Evolutionary conservation across 169 alveolate genomes (phyloP).

Genomic region (Plasmodium ovale): DNA sequence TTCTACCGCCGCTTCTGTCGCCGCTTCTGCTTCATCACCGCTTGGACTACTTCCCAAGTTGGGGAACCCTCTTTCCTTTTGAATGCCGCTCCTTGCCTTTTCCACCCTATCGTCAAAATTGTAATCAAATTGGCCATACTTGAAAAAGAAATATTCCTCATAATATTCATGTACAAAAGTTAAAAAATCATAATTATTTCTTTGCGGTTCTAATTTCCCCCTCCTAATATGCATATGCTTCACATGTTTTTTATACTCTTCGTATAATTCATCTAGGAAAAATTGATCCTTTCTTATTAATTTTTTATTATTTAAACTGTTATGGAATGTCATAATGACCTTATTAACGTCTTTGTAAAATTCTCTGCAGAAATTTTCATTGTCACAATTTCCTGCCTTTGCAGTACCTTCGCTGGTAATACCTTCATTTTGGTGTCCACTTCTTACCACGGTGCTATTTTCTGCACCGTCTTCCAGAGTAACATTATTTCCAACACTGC

Average conservation of each 20-base stretch:
- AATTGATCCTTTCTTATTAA: slow-evolving; percentile 47
- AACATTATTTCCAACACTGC: neutral
- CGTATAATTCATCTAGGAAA: slow-evolving; percentile 59
- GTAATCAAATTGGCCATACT: slow-evolving; percentile 52
- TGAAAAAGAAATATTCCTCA: slow-evolving; percentile 55
- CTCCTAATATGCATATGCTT: slow-evolving; percentile 47
- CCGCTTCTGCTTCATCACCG: neutral
- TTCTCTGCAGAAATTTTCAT: slow-evolving; percentile 15
- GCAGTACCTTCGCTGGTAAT: neutral
- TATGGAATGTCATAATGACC: slow-evolving; percentile 65
- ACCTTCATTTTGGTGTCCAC: no score
- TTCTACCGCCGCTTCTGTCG: neutral
- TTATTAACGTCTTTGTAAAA: slow-evolving; percentile 45
- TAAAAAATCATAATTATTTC: slow-evolving; percentile 69
- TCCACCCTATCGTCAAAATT: slow-evolving; percentile 44
- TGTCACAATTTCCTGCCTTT: neutral
- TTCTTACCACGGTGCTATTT: no score
- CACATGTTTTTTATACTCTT: slow-evolving; percentile 60
- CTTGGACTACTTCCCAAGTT: neutral
- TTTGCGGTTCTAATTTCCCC: slow-evolving; percentile 70
- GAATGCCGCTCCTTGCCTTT: slow-evolving; percentile 6
- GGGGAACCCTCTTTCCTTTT: neutral
- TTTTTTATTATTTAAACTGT: slow-evolving; percentile 53
- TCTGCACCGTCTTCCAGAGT: neutral
- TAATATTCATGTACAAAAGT: slow-evolving; percentile 70